Evolutionary conservation across 106 monocot species (phyloP), one percentile per base, ranked within the genome.

Genomic region (Apostasia ramifera): DNA sequence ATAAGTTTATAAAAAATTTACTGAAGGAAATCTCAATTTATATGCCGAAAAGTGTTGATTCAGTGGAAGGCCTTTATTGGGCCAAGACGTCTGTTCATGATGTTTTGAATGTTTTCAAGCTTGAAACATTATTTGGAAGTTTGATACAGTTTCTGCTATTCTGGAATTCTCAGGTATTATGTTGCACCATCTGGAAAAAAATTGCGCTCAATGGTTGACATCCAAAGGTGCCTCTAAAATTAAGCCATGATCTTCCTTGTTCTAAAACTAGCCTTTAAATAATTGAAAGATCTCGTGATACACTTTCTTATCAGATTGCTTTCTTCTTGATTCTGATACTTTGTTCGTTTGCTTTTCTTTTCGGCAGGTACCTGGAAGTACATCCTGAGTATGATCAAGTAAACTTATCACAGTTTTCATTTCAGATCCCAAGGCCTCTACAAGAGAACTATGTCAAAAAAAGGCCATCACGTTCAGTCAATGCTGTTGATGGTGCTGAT

Each of bases 361-460:
- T 46, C 53, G 73, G 65, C 68, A 92, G 92, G 74, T 85, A 81
- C 57, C 74, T 92, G 71, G 43, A 66, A 38, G 83, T 88, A 67
- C 77, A 88, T 71, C 81, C 82, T 2, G 78, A 87, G 59, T 80
- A 78, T 68, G 55, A 53, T 47, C 50, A 15, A 42, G 83, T 88
- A 54, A 77, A 46, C 5, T 7, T 79, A 45, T 74, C 85, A 43
- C 80, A 83, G 47, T 92, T 92, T 65, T 92, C 92, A 2, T 92
- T 92, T 71, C 82, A 76, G 68, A 83, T 63, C 46, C 92, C 92
- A 13, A 88, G 66, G 55, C 88, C 92, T 76, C 73, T 88, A 39
- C 85, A 83, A 63, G 88, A 88, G 50, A 88, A 88, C 47, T 92
- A 88, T 72, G 83, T 88, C n/a, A 83, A 80, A 45, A 88, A 92